Evolutionary conservation across 371 early-diverging fungal genomes (phyloP), one percentile per base, ranked within the genome.

Genomic region (Haplosporangium sp.): DNA sequence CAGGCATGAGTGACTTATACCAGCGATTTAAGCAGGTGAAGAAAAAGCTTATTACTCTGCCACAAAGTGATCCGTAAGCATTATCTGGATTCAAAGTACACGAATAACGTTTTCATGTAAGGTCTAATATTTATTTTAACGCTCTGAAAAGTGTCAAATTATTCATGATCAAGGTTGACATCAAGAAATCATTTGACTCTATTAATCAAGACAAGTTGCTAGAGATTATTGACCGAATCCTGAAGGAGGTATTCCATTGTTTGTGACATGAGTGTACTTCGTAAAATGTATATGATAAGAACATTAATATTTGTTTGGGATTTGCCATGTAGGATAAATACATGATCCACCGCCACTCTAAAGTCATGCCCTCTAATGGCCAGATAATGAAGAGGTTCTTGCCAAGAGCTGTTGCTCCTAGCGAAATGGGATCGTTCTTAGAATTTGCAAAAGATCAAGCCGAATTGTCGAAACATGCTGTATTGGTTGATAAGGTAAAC

Each of bases 91-190:
- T 3, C 34, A 9, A 17, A 17, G 13, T 45, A 1, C 27, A 27
- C 27, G 27, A 27, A 27, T 1, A 27, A 27, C 27, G 20, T 55
- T 17, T 45, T 11, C 5, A 55, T 55, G 27, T 15, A 27, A 15
- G 27, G 11, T 9, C 19, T 45, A 42, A 17, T 27, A 48, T 48
- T 2, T n/a, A 48, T 5, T 17, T 13, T 13, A 48, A 17, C 48
- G 13, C 13, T n/a, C 5, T 48, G 48, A 48, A 27, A 58, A 69
- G 67, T 27, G 61, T 71, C 15, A 61, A 64, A 52, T 69, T 95
- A 11, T 97, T 91, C 61, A 91, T 96, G 82, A 94, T 91, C 63
- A 97, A 97, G 71, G 87, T 94, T 13, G 97, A 97, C 74, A 90
- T 96, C 38, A 82, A 83, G 37, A 83, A 82, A 40, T 92, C 94